These are phyloP conservation scores for Blastobotrys aristatus DNA, from an alignment of 1,139 yeast species.

Conservation along the genomic window DNA sequence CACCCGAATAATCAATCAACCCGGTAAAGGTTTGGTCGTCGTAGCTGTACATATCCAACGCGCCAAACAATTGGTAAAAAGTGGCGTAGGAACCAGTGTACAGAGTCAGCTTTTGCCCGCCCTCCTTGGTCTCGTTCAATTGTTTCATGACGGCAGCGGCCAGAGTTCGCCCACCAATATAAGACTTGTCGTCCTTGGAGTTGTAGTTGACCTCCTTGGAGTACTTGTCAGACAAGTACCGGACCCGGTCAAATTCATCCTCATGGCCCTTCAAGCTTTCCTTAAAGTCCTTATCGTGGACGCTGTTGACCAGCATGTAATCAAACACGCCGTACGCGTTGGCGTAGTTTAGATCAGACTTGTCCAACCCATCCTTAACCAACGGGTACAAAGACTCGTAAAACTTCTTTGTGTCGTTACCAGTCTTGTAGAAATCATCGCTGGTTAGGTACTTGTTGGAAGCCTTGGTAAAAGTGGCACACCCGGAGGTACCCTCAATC, in stretches of 20 bases:
- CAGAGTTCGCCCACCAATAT: constrained; percentile 40
- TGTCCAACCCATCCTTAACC: constrained; percentile 24
- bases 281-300: constrained; percentile 39
- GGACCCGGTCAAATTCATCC: constrained; percentile 31
- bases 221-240: constrained; percentile 37
- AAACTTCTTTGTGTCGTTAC: constrained; percentile 36
- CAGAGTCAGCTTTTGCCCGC: constrained; percentile 37
- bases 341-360: constrained; percentile 34
- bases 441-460: constrained; percentile 30
- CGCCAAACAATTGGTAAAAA: constrained; percentile 39
- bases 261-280: constrained; percentile 25
- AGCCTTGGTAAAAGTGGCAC: constrained; percentile 36
- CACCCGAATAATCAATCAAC: constrained; percentile 42
- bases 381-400: constrained; percentile 33
- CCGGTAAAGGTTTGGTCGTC: constrained; percentile 38
- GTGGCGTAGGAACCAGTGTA: constrained; percentile 42
- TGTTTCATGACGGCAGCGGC: constrained; percentile 34
- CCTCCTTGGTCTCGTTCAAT: constrained; percentile 35
- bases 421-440: constrained; percentile 30
- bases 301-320: constrained; percentile 36
- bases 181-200: constrained; percentile 27
- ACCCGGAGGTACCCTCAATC: constrained; percentile 40
- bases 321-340: constrained; percentile 40
- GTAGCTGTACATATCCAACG: constrained; percentile 32
- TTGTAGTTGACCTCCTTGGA: constrained; percentile 38